Evolutionary conservation across 306 rosid species (phyloP).

Genomic region (Urtica urens): DNA sequence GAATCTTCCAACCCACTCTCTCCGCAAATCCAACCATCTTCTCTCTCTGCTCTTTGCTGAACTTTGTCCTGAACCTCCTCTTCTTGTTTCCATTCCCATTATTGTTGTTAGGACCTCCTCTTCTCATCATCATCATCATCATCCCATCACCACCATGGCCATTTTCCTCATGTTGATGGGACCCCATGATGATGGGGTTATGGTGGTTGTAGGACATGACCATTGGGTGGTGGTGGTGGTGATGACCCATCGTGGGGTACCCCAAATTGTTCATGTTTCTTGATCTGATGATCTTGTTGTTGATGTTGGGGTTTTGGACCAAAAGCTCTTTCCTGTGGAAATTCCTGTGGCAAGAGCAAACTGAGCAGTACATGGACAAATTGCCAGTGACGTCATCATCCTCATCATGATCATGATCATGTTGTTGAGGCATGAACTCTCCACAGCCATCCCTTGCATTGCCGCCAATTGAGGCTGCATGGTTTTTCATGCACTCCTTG

Average conservation of each 20-base stretch:
- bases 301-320: conserved; percentile 12
- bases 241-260: conserved; percentile 36
- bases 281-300: not conserved
- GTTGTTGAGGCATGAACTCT: conserved; percentile 88
- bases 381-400: no score
- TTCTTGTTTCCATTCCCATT: conserved; percentile 19
- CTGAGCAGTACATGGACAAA: conserved; percentile 78
- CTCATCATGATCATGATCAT: conserved; percentile 67
- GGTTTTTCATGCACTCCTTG: conserved; percentile 81
- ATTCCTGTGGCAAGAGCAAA: conserved; percentile 84
- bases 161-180: conserved; percentile 35
- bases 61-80: conserved; percentile 70
- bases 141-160: conserved; percentile 1
- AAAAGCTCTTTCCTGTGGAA: conserved; percentile 73
- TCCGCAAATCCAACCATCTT: conserved; percentile 60
- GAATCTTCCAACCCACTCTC: conserved; percentile 63
- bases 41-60: conserved; percentile 63
- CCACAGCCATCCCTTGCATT: conserved; percentile 85
- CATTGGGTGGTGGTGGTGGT: conserved; percentile 23
- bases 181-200: conserved; percentile 8
- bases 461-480: conserved; percentile 92
- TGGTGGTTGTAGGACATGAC: conserved; percentile 51
- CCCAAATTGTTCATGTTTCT: conserved; percentile 17
- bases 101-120: conserved; percentile 12
- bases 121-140: conserved; percentile 10